Percentiles rank a stretch among this genome's conserved stretches.
Evolutionary conservation across 2,329 filamentous ascomycete genomes (phyloP).

Genomic region (Volutella citrinella): DNA sequence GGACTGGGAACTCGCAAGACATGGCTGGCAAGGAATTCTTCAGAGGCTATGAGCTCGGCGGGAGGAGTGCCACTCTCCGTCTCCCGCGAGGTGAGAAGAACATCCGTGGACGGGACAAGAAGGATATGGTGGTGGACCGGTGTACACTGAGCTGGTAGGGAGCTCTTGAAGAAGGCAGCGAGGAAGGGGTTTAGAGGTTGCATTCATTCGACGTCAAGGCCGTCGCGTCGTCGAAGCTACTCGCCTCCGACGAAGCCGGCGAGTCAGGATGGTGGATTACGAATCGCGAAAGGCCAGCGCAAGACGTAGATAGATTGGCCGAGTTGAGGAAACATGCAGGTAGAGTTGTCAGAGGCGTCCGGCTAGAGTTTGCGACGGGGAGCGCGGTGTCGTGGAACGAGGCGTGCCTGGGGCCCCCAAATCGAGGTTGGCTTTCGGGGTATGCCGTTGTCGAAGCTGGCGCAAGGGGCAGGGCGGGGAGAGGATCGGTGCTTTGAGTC

Average conservation of each 20-base stretch:
- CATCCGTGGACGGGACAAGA: constrained; percentile 89
- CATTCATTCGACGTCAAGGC: constrained; percentile 56
- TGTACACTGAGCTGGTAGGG: constrained; percentile 84
- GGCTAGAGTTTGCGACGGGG: constrained; percentile 6
- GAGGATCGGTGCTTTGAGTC: no score
- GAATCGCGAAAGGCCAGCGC: constrained; percentile 10
- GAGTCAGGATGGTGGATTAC: constrained; percentile 13
- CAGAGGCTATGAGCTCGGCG: constrained; percentile 78
- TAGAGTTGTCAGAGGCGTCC: constrained; percentile 7
- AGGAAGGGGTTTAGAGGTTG: constrained; percentile 99
- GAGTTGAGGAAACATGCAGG: constrained; percentile 24
- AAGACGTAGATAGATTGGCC: constrained; percentile 12
- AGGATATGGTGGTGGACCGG: constrained; percentile 91
- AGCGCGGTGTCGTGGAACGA: no score
- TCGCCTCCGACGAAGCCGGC: constrained; percentile 25
- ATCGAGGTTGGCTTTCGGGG: no score
- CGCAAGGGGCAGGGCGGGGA: no score
- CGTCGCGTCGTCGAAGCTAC: constrained; percentile 25
- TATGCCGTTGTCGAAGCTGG: no score
- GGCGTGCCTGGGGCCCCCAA: no score
- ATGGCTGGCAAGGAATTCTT: constrained; percentile 97
- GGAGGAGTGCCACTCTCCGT: constrained; percentile 76
- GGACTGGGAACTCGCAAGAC: constrained; percentile 76
- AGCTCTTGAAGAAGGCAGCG: constrained; percentile 97
- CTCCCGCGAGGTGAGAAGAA: constrained; percentile 83